A percentile compares a stretch with the other conserved stretches of the same genome.
These are phyloP conservation scores for Solanum virginianum DNA, from an alignment of 257 asterid species.

Conservation along the genomic window DNA sequence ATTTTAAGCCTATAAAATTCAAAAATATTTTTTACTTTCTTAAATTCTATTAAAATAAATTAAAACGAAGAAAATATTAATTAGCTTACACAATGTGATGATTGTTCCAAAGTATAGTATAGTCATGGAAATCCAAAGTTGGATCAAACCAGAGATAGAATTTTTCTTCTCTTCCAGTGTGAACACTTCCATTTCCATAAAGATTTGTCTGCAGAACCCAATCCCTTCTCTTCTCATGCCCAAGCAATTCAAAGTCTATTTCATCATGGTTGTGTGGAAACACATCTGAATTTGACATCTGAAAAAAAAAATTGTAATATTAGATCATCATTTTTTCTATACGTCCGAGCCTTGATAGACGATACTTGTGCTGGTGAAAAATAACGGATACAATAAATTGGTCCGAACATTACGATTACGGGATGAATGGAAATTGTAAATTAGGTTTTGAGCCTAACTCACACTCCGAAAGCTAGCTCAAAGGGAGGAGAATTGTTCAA, in stretches of 20 bases:
- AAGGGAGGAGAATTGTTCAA: no score
- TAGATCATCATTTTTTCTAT: background rate
- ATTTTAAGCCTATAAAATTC: no score
- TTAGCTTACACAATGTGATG: slow-evolving; percentile 63
- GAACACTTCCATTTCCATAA: slow-evolving; percentile 80
- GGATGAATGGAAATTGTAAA: background rate
- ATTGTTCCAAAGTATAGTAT: slow-evolving; percentile 71
- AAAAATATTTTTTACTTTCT: no score
- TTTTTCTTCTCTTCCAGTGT: slow-evolving; percentile 74
- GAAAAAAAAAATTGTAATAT: background rate
- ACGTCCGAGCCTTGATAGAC: background rate
- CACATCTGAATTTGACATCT: slow-evolving; percentile 52
- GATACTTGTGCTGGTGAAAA: background rate
- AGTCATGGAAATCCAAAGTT: slow-evolving; percentile 52
- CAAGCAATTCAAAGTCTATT: slow-evolving; percentile 73
- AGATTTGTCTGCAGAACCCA: slow-evolving; percentile 77
- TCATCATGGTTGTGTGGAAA: slow-evolving; percentile 79
- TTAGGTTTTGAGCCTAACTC: no score
- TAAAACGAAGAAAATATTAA: background rate
- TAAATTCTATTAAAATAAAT: background rate
- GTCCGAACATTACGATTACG: background rate
- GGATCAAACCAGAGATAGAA: slow-evolving; percentile 91
- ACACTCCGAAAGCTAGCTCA: no score
- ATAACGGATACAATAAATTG: background rate
- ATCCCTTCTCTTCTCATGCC: slow-evolving; percentile 64